These are phyloP conservation scores for Sugiyamaella xylanicola DNA, from an alignment of 1,139 yeast genomes.

Conservation along the genomic window DNA sequence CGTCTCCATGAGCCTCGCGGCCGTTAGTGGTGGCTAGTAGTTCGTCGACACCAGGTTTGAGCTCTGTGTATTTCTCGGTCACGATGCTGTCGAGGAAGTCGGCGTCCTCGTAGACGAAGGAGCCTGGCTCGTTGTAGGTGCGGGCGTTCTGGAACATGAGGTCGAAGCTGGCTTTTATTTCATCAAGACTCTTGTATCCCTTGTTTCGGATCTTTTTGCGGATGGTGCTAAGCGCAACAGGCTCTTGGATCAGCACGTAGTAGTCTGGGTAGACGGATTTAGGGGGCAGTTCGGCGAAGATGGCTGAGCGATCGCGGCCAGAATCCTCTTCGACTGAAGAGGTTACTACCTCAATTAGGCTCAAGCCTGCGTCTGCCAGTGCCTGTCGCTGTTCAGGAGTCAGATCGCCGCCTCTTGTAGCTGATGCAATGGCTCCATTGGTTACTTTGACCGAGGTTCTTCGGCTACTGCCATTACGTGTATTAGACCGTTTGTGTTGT, in stretches of 20 bases:
- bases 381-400: constrained; percentile 32
- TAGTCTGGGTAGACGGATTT: constrained; percentile 82
- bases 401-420: constrained; percentile 2
- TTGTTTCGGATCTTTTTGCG: constrained; percentile 58
- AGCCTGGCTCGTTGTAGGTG: constrained; percentile 86
- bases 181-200: constrained; percentile 58
- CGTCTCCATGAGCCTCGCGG: neutral
- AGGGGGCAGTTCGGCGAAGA: constrained; percentile 69
- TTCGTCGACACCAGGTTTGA: constrained; percentile 1
- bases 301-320: constrained; percentile 48
- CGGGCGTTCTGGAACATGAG: constrained; percentile 83
- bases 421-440: constrained; percentile 9
- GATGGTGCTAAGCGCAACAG: constrained; percentile 76
- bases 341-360: constrained; percentile 31
- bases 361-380: constrained; percentile 32
- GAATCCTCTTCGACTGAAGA: constrained; percentile 30
- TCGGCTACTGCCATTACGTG: constrained; percentile 11
- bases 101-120: constrained; percentile 81
- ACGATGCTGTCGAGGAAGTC: constrained; percentile 50
- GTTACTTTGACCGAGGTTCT: constrained; percentile 2
- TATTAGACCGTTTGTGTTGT: constrained; percentile 8
- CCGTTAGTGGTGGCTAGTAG: neutral
- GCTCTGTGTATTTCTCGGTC: constrained; percentile 22
- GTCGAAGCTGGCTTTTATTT: constrained; percentile 70
- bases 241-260: constrained; percentile 72